These are phyloP conservation scores for Drechslerella dactyloides DNA, from an alignment of 2,329 filamentous ascomycete species.

Conservation along the genomic window DNA sequence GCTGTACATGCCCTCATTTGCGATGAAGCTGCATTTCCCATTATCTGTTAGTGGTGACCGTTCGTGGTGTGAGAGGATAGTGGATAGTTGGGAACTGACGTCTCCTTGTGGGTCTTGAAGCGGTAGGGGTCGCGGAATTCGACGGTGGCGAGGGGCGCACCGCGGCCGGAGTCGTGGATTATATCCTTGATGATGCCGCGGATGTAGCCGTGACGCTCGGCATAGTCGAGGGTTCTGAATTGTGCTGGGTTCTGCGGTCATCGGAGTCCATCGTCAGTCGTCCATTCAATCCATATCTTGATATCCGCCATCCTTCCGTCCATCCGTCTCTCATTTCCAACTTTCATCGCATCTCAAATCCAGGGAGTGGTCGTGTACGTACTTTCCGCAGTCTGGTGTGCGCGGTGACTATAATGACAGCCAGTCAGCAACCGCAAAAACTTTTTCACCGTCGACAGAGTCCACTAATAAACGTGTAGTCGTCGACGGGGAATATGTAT, in stretches of 20 bases:
- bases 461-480: too few relatives aligned
- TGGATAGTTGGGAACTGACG: constrained; percentile 58
- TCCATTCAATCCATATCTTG: not conserved
- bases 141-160: constrained; percentile 96
- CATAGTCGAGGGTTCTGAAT: constrained; percentile 95
- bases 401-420: constrained; percentile 65
- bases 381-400: constrained; percentile 93
- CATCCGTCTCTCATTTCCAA: not conserved
- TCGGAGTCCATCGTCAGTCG: constrained; percentile 2
- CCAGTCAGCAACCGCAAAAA: too few relatives aligned
- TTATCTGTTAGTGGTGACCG: constrained; percentile 1
- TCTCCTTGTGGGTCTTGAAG: constrained; percentile 97
- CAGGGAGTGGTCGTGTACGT: constrained; percentile 27
- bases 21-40: constrained; percentile 73
- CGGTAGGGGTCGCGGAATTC: constrained; percentile 97
- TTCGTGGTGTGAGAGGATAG: not conserved
- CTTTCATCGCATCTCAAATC: not conserved
- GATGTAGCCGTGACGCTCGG: constrained; percentile 96
- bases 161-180: constrained; percentile 97
- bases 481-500: too few relatives aligned
- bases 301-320: not conserved
- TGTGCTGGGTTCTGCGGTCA: constrained; percentile 69
- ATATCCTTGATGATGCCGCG: constrained; percentile 98
- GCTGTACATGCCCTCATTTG: constrained; percentile 99
- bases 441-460: constrained; percentile 9